A percentile compares a stretch with the other conserved stretches of the same genome.
Conservation (phyloP, 805 yeast species). For the Candida easanensis region DNA sequence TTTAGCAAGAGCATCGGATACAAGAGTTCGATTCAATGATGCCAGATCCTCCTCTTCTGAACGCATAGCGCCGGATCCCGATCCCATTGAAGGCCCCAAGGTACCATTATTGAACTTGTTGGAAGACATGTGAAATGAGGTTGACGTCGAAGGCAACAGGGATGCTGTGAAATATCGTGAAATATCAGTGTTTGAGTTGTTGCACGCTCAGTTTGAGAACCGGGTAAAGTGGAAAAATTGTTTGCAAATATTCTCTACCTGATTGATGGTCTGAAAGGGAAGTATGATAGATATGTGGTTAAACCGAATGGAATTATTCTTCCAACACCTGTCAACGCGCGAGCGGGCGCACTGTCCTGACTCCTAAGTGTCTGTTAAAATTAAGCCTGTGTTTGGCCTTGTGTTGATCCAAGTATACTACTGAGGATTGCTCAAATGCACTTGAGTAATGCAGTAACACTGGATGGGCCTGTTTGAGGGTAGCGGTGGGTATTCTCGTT, state of each 20-base stretch:
- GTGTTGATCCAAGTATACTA: too few relatives aligned
- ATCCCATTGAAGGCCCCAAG: constrained; percentile 1
- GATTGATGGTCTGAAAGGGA: background rate
- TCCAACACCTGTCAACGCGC: constrained; percentile 3
- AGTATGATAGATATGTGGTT: too few relatives aligned
- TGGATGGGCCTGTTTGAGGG: too few relatives aligned
- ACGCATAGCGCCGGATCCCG: background rate
- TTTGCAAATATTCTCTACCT: background rate
- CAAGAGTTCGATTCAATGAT: constrained; percentile 24
- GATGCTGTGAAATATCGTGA: background rate
- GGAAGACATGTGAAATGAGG: background rate
- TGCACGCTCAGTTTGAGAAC: background rate
- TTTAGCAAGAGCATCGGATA: constrained; percentile 44
- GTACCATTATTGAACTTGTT: constrained; percentile 9
- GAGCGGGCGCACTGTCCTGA: background rate
- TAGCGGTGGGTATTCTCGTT: background rate
- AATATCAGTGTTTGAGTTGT: too few relatives aligned
- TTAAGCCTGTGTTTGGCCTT: background rate
- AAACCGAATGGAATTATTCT: too few relatives aligned
- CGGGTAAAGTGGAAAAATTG: background rate
- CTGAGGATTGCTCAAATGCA: too few relatives aligned
- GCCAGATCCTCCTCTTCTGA: constrained; percentile 8
- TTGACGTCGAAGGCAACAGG: background rate
- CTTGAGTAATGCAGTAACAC: too few relatives aligned
- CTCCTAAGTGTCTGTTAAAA: too few relatives aligned